Conservation (phyloP, 2,329 filamentous ascomycete species). For the Aspergillus novofumigatus region DNA sequence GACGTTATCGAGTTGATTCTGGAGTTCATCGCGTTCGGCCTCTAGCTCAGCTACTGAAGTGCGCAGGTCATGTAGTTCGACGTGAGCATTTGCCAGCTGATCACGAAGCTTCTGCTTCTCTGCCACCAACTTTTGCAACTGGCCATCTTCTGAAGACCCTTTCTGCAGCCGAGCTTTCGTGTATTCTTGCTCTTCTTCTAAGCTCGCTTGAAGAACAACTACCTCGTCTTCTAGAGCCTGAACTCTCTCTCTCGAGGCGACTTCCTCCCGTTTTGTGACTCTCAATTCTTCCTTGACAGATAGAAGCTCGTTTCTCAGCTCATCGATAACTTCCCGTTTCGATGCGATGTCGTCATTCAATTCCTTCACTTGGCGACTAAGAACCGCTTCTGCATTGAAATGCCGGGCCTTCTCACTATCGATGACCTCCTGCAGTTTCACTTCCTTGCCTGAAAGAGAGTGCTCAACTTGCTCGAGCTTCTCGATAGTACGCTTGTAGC, state of each 20-base stretch:
- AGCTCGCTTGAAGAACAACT: constrained; percentile 64
- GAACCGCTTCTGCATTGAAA: constrained; percentile 63
- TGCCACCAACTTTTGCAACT: constrained; percentile 52
- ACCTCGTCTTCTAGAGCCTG: constrained; percentile 70
- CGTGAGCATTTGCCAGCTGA: constrained; percentile 55
- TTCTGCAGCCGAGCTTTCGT: constrained; percentile 54
- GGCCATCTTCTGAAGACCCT: constrained; percentile 56
- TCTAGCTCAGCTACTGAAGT: constrained; percentile 55
- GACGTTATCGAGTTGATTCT: constrained; percentile 54
- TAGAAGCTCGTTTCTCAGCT: constrained; percentile 63
- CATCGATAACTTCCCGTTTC: constrained; percentile 62
- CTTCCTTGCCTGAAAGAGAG: constrained; percentile 63
- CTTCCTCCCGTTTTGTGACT: constrained; percentile 61
- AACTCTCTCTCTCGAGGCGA: constrained; percentile 60
- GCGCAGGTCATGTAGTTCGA: constrained; percentile 58
- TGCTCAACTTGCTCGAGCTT: constrained; percentile 65
- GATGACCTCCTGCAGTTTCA: constrained; percentile 62
- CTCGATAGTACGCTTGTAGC: constrained; percentile 67
- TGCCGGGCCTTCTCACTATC: constrained; percentile 70
- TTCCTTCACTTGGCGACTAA: constrained; percentile 70
- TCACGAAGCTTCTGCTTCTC: constrained; percentile 64
- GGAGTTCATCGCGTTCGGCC: constrained; percentile 64
- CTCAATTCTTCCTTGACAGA: constrained; percentile 65
- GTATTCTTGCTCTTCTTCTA: constrained; percentile 63
- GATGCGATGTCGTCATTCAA: constrained; percentile 67